These are phyloP conservation scores for Falciphora oryzae DNA, from an alignment of 2,329 filamentous ascomycete species.

Conservation along the genomic window DNA sequence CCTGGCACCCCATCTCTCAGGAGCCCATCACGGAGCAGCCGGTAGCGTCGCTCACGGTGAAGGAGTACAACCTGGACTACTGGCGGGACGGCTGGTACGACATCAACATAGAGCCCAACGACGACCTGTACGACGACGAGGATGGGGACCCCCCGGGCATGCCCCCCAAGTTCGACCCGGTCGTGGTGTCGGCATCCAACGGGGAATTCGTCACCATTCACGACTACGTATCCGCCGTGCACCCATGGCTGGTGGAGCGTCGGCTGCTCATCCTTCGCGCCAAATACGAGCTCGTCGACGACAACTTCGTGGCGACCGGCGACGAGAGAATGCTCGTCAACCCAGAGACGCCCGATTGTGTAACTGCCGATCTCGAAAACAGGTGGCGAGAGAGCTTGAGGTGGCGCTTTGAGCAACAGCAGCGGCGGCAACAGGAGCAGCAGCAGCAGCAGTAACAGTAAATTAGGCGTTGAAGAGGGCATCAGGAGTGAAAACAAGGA, in stretches of 20 bases:
- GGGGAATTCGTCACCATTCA: conserved; percentile 18
- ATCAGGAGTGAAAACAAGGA: background rate
- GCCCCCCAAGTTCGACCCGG: background rate
- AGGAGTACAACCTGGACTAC: background rate
- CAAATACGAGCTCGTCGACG: background rate
- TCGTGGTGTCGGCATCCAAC: conserved; percentile 8
- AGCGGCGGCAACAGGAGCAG: background rate
- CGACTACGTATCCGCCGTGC: conserved; percentile 18
- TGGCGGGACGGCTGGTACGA: background rate
- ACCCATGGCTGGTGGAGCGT: conserved; percentile 16
- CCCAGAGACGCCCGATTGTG: background rate
- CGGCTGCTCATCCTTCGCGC: background rate
- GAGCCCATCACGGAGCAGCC: background rate
- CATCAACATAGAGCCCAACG: background rate
- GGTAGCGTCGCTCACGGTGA: background rate
- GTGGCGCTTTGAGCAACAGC: background rate
- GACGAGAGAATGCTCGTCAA: background rate
- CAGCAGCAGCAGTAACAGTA: background rate
- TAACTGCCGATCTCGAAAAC: background rate
- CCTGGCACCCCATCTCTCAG: conserved; percentile 1
- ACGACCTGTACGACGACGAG: background rate
- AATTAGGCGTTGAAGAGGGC: background rate
- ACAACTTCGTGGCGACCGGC: background rate
- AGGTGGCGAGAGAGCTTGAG: background rate
- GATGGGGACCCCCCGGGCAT: background rate